Evolutionary conservation across 2,329 filamentous ascomycete genomes (phyloP).

Genomic region (Cladosporium sp.): DNA sequence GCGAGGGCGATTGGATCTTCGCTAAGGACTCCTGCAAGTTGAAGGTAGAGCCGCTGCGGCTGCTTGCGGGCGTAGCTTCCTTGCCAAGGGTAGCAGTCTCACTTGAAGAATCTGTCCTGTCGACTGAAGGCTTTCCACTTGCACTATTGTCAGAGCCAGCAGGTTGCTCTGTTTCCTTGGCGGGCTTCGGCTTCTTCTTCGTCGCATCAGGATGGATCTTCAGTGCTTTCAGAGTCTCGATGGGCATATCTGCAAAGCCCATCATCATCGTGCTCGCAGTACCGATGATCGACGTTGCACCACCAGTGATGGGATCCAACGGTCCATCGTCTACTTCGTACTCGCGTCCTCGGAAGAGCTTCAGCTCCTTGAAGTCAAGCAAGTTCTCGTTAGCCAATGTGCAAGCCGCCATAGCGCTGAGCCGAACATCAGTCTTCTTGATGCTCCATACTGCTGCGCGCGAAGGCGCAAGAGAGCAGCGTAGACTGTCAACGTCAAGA

Average conservation of each 20-base stretch:
- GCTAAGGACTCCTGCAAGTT: slow-evolving; percentile 29
- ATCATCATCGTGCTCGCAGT: slow-evolving; percentile 78
- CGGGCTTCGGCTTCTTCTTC: slow-evolving; percentile 23
- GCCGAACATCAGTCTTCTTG: slow-evolving; percentile 59
- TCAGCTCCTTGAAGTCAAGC: slow-evolving; percentile 66
- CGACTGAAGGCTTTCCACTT: neutral
- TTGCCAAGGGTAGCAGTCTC: slow-evolving; percentile 1
- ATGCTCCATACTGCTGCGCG: slow-evolving; percentile 72
- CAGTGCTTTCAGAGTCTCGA: slow-evolving; percentile 49
- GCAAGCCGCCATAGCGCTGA: slow-evolving; percentile 70
- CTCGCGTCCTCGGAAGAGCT: slow-evolving; percentile 61
- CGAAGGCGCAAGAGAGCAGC: slow-evolving; percentile 65
- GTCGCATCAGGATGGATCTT: slow-evolving; percentile 37
- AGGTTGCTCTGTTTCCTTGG: slow-evolving; percentile 12
- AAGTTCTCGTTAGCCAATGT: slow-evolving; percentile 62
- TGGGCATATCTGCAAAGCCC: slow-evolving; percentile 70
- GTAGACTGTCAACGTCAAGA: slow-evolving; percentile 60
- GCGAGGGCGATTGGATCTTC: slow-evolving; percentile 18
- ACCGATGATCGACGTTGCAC: slow-evolving; percentile 71
- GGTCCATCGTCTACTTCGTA: slow-evolving; percentile 77
- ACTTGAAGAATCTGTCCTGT: neutral
- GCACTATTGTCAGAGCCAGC: neutral
- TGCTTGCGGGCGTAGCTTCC: slow-evolving; percentile 17
- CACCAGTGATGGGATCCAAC: slow-evolving; percentile 73
- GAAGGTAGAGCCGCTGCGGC: slow-evolving; percentile 24